Conservation (phyloP, 176 grass and related monocot genomes). For the Pharus latifolius region DNA sequence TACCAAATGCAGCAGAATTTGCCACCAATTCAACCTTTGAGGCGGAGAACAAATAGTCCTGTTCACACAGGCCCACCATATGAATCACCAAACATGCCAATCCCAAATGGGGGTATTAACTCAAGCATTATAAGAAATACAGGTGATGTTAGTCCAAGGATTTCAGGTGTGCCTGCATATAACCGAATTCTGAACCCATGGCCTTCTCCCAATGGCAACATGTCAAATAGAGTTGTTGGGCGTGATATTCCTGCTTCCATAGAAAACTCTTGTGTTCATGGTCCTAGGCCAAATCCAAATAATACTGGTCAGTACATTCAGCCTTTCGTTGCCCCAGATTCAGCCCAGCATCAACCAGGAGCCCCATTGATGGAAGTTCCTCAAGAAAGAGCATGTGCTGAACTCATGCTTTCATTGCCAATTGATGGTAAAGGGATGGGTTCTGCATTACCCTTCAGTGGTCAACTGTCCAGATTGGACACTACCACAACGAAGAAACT, state of each 20-base stretch:
- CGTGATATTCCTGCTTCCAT: conserved; percentile 49
- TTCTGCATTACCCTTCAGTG: conserved; percentile 22
- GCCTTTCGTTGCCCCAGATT: conserved; percentile 33
- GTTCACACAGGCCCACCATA: conserved; percentile 32
- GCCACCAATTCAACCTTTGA: conserved; percentile 55
- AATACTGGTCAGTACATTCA: conserved; percentile 20
- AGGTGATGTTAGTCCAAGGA: conserved; percentile 63
- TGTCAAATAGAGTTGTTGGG: conserved; percentile 40
- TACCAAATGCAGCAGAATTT: conserved; percentile 76
- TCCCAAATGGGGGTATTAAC: conserved; percentile 46
- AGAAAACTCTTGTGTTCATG: conserved; percentile 22
- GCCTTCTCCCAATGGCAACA: conserved; percentile 27
- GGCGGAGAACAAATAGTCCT: conserved; percentile 47
- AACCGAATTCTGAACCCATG: conserved; percentile 38
- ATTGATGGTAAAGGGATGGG: conserved; percentile 15
- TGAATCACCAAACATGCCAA: conserved; percentile 35
- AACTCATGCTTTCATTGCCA: background rate
- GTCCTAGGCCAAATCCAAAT: conserved; percentile 41
- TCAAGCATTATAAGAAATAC: conserved; percentile 45
- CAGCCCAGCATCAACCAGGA: conserved; percentile 30
- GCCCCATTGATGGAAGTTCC: conserved; percentile 23
- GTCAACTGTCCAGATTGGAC: conserved; percentile 23
- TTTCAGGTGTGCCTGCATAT: conserved; percentile 33
- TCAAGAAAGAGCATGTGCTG: conserved; percentile 25
- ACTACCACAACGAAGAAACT: background rate